Conservation (phyloP, 495 filamentous ascomycete species). For the Aspergillus kassunensis region DNA sequence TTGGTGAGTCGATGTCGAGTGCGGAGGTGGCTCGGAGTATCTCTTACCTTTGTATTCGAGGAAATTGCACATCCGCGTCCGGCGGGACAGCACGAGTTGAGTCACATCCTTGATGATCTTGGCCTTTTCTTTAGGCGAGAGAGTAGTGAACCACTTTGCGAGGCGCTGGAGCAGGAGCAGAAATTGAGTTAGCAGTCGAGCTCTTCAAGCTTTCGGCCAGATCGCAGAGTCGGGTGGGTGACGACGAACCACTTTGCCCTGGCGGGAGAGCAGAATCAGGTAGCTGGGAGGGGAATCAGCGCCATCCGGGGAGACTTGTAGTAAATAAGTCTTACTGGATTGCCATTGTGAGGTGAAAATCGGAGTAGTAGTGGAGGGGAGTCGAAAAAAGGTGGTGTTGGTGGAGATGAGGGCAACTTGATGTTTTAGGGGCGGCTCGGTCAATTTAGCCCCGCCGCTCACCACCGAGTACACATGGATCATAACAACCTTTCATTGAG, state of each 20-base stretch:
- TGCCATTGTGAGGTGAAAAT: conserved; percentile 46
- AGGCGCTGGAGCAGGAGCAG: conserved; percentile 70
- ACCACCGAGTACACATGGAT: too few relatives aligned
- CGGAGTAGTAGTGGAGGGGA: conserved; percentile 16
- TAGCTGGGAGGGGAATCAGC: conserved; percentile 63
- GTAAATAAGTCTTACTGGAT: conserved; percentile 50
- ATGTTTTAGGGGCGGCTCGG: conserved; percentile 35
- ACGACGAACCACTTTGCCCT: conserved; percentile 92
- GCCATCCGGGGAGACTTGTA: background rate
- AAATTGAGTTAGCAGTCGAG: conserved; percentile 23
- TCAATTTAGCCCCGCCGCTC: conserved; percentile 12
- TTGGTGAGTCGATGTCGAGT: background rate
- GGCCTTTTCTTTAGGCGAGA: conserved; percentile 97
- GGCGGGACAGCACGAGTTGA: conserved; percentile 89
- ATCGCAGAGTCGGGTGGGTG: conserved; percentile 33
- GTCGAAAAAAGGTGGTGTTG: conserved; percentile 20
- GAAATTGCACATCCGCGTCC: conserved; percentile 99
- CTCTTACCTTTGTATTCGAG: conserved; percentile 91
- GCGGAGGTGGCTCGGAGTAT: conserved; percentile 7
- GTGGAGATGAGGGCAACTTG: conserved; percentile 24
- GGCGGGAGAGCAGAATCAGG: conserved; percentile 91
- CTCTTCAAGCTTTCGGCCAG: conserved; percentile 22
- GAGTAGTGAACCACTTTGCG: conserved; percentile 99
- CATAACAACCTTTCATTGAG: too few relatives aligned
- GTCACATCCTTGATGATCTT: conserved; percentile 99